Conservation (phyloP, 768 basidiomycete species). For the Pisolithus albus region DNA sequence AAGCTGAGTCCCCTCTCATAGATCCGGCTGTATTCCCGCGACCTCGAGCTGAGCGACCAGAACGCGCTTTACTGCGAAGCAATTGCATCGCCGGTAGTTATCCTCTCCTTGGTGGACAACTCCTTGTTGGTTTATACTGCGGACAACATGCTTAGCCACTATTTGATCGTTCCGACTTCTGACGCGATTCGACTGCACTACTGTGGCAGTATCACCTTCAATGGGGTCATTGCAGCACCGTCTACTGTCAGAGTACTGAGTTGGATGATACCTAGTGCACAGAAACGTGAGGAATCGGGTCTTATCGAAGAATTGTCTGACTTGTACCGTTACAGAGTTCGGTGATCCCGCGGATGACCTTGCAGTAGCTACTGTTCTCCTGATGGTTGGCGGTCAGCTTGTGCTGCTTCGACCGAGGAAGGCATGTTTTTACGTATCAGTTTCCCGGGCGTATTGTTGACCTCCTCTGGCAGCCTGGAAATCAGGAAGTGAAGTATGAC, state of each 20-base stretch:
- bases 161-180: slow-evolving; percentile 76
- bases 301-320: slow-evolving; percentile 1
- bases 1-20: slow-evolving; percentile 26
- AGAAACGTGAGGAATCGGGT: slow-evolving; percentile 65
- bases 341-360: slow-evolving; percentile 93
- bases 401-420: slow-evolving; percentile 86
- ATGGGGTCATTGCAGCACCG: slow-evolving; percentile 81
- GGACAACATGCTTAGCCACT: slow-evolving; percentile 92
- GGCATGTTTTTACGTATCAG: slow-evolving; percentile 34
- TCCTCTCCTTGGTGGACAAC: slow-evolving; percentile 90
- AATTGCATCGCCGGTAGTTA: slow-evolving; percentile 70
- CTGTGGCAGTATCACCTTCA: slow-evolving; percentile 93
- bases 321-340: slow-evolving; percentile 50
- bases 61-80: slow-evolving; percentile 79
- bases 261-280: slow-evolving; percentile 93
- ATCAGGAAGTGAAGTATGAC: slow-evolving; percentile 92
- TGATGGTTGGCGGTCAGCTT: slow-evolving; percentile 90
- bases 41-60: slow-evolving; percentile 76
- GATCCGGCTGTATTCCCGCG: slow-evolving; percentile 92
- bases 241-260: slow-evolving; percentile 82
- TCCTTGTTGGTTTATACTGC: slow-evolving; percentile 90
- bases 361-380: slow-evolving; percentile 88
- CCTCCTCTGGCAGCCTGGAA: slow-evolving; percentile 50
- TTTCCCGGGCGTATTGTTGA: background rate
- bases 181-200: slow-evolving; percentile 80